Base-by-base conservation (phyloP, 352 stramenopile species). In the Phytophthora pinifolia region DNA sequence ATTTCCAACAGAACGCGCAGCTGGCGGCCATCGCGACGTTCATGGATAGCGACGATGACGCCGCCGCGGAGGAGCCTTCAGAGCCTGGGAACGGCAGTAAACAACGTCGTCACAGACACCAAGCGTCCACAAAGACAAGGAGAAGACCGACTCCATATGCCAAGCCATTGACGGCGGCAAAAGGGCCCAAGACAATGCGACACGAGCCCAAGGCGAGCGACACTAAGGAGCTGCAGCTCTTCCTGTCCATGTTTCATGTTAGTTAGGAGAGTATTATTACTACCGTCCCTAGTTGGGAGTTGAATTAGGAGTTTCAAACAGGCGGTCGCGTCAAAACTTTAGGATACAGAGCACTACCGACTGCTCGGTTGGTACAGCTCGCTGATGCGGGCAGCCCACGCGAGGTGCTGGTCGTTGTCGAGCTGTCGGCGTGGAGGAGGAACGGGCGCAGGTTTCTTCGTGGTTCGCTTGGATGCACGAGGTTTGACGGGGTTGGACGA, bases 1-100 rank as follows among this genome's bases (percentile, higher is more conserved):
- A 78, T 55, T 92, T 91, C 59, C 41, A 76, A 62, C 60, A 72
- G 31, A 93, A 72, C 41, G 69, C 74, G 44, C 75, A 93, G 66
- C 65, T 93, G 25, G 80, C 79, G 25, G 83, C 83, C 30, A 78
- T 93, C 39, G 76, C 76, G 43, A 83, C 79, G 49, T 88, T 93
- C 67, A 89, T 90, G 74, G 77, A 75, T 54, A 80, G 72, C 33
- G 72, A 84, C 30, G 74, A 76, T 15, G 65, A 81, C 1, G 39
- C 22, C 1, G 31, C 43, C 4, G 58, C 53, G 9, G 34, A 58
- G 1, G 13, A 54, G 13, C 47, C 34, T 12, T 45, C 20, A 15
- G 27, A n/a, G 36, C 13, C 18, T 9, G 45, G 12, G 9, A 51
- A 12, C 29, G 46, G 8, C 38, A 45, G 20, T 12, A 63, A 59